phyloP scores from a whole-genome alignment of 106 monocot species.

The Platanthera zijinensis region DNA sequence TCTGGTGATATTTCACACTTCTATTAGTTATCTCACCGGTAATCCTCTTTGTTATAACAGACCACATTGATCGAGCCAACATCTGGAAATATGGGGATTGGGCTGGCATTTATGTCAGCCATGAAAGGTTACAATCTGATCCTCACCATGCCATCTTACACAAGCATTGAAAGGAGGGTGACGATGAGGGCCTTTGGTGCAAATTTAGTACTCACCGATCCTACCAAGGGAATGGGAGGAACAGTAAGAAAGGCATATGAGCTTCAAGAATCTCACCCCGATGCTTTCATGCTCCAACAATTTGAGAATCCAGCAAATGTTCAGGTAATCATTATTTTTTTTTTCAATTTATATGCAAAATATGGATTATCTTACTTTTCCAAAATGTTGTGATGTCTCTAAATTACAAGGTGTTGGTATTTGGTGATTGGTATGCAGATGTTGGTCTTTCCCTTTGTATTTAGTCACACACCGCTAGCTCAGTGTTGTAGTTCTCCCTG shows the following conservation, averaged over 20 bases:
- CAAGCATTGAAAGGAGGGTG: conserved; percentile 88
- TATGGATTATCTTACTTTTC: neutral
- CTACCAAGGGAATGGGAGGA: conserved; percentile 92
- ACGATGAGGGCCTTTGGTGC: conserved; percentile 91
- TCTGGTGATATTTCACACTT: neutral
- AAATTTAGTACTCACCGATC: conserved; percentile 83
- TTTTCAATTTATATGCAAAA: neutral
- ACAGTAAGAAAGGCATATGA: conserved; percentile 90
- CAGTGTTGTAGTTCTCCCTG: too few species aligned
- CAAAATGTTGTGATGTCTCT: neutral
- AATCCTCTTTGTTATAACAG: conserved; percentile 21
- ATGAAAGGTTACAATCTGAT: conserved; percentile 86
- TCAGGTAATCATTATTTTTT: conserved; percentile 34
- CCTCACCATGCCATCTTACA: conserved; percentile 97
- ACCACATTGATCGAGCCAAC: conserved; percentile 92
- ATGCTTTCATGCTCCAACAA: conserved; percentile 90
- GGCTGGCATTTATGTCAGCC: conserved; percentile 67
- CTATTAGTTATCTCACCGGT: neutral
- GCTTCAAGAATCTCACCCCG: conserved; percentile 51
- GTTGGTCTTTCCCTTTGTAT: too few species aligned
- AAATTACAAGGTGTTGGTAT: neutral
- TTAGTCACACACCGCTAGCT: too few species aligned
- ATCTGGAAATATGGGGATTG: conserved; percentile 97
- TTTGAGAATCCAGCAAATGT: conserved; percentile 91
- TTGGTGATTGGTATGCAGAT: too few species aligned